These are phyloP conservation scores for Ophiostoma quercus DNA, from an alignment of 2,329 filamentous ascomycete genomes.

Conservation along the genomic window DNA sequence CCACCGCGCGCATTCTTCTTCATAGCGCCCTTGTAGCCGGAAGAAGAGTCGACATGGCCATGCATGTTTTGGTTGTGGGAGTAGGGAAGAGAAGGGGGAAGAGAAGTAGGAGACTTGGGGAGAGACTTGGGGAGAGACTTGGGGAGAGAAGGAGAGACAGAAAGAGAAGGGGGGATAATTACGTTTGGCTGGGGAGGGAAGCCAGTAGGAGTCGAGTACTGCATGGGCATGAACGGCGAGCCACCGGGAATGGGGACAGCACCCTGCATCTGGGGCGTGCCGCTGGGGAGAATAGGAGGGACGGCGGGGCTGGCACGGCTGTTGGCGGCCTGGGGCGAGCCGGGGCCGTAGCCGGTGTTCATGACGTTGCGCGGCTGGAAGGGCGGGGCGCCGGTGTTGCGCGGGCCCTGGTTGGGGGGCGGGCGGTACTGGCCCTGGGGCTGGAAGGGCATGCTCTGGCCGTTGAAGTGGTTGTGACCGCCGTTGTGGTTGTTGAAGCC, in stretches of 20 bases:
- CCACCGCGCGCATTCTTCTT: conserved; percentile 45
- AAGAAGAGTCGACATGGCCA: not conserved
- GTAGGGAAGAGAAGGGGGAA: not conserved
- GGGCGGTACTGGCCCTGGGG: conserved; percentile 37
- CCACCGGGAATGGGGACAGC: conserved; percentile 48
- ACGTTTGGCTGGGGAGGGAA: conserved; percentile 27
- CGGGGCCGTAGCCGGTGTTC: conserved; percentile 38
- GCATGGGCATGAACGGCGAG: conserved; percentile 39
- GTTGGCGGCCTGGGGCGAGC: conserved; percentile 57
- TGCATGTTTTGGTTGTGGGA: not conserved
- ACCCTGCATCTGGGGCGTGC: conserved; percentile 63
- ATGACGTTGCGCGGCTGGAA: conserved; percentile 46
- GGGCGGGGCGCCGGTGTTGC: conserved; percentile 43
- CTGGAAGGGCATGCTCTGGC: conserved; percentile 42
- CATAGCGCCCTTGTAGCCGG: conserved; percentile 37
- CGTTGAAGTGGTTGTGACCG: conserved; percentile 43
- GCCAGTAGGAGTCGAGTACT: conserved; percentile 16
- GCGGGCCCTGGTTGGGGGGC: conserved; percentile 43
- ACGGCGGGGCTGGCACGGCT: conserved; percentile 60
- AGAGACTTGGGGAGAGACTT: not conserved
- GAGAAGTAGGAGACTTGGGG: not conserved
- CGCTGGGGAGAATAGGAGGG: conserved; percentile 53
- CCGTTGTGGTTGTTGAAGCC: conserved; percentile 39
- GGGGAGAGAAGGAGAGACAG: conserved; percentile 15
- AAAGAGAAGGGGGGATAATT: conserved; percentile 23